A percentile compares a stretch with the other conserved stretches of the same genome.
Conservation (phyloP, 345 rosid genomes). For the Durio zibethinus region DNA sequence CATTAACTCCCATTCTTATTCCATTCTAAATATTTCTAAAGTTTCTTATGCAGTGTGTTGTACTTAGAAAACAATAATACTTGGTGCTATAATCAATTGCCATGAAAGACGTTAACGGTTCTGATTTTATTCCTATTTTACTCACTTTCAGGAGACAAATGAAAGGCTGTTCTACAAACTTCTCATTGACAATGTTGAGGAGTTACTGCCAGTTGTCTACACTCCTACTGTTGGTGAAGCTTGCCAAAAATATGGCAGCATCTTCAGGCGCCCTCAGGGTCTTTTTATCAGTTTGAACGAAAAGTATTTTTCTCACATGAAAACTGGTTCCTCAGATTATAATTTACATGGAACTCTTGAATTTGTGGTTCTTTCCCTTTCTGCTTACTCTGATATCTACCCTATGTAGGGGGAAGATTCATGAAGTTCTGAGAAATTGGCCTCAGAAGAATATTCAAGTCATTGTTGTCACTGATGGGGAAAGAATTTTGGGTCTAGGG, state of each 20-base stretch:
- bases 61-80: background rate
- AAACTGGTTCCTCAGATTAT: constrained; percentile 2
- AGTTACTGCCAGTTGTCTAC: constrained; percentile 88
- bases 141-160: constrained; percentile 65
- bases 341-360: background rate
- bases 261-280: constrained; percentile 95
- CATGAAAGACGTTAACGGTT: background rate
- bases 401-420: constrained; percentile 71
- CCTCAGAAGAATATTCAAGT: constrained; percentile 92
- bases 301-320: constrained; percentile 44
- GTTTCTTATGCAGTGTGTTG: background rate
- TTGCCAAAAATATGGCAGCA: constrained; percentile 97
- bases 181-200: constrained; percentile 86
- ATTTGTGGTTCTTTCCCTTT: constrained; percentile 7
- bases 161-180: constrained; percentile 89
- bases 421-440: constrained; percentile 90
- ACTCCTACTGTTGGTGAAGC: constrained; percentile 99
- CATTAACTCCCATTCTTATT: background rate
- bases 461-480: constrained; percentile 96
- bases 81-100: constrained; percentile 2
- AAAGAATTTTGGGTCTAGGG: constrained; percentile 92
- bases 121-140: background rate
- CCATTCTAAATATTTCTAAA: too few relatives aligned
- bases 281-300: constrained; percentile 92
- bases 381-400: constrained; percentile 2